Evolutionary conservation across 192 early-diverging fungal genomes (phyloP), one percentile per base, ranked within the genome.

Genomic region (Linnemannia elongata): DNA sequence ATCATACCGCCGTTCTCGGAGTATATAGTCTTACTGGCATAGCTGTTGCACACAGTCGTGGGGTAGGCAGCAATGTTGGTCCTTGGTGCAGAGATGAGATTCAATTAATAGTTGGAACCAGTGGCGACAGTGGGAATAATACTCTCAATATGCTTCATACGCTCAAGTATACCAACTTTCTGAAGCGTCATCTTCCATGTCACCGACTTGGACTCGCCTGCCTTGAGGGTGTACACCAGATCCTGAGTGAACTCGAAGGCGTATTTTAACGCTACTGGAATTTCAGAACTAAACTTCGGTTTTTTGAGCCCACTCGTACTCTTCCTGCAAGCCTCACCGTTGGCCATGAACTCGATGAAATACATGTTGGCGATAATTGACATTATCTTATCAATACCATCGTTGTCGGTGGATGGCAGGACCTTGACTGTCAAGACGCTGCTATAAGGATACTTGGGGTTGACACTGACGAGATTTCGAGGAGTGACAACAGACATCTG

Each of bases 401-500:
- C n/a, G n/a, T n/a, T n/a, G n/a, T n/a, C n/a, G n/a, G n/a, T n/a
- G n/a, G n/a, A n/a, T n/a, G n/a, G n/a, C 5, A 66, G 75, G 41
- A 76, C 0, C 41, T 76, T 76, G 75, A 76, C 10, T 39, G 30
- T 30, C 75, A 60, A 76, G 12, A 6, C 63, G 7, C 18, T 6
- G 12, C 1, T 45, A 17, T 68, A n/a, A n/a, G n/a, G n/a, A 60
- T 6, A 41, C n/a, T 2, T 6, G 68, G 47, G 69, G 17, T 6
- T 30, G 27, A 6, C 6, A 63, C 0, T n/a, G n/a, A n/a, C n/a
- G n/a, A n/a, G n/a, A n/a, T n/a, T n/a, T n/a, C n/a, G n/a, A n/a
- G n/a, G n/a, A n/a, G n/a, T n/a, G n/a, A 71, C 88, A 90, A 91
- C 55, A n/a, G 80, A 70, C 6, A 44, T 69, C 17, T 35, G 12